Evolutionary conservation across 2,329 filamentous ascomycete species (phyloP), one percentile per base, ranked within the genome.

Genomic region (Calonectria pteridis): DNA sequence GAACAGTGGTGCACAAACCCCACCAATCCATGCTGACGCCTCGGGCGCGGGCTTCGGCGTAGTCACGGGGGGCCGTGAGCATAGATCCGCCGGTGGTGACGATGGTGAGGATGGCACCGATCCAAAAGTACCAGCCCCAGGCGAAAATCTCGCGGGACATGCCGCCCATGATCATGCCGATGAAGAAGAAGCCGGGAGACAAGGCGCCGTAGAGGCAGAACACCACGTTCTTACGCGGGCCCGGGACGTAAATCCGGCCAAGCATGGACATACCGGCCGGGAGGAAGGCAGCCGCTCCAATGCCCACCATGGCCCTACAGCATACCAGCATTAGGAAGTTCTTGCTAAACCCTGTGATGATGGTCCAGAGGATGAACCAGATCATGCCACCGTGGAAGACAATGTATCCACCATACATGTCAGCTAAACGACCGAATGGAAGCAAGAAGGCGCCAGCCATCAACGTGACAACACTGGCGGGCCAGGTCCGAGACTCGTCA

Each of bases 121-220:
- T 88, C 85, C 89, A 94, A 81, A 94, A 94, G 81, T 92, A 94
- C 90, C 91, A 93, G 5, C 88, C 82, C 92, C 92, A 94, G 0
- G 82, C 84, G 0, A 90, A 83, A 71, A 88, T 90, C 73, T 94
- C 91, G 0, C 89, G 89, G 4, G 89, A 85, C 1, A 94, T 68
- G 1, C 92, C 93, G 0, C 91, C 92, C 66, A 93, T 87, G 79
- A 94, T 90, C 73, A 94, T 92, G 6, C 93, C 93, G 29, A 86
- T 75, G 73, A 89, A 92, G 82, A 92, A 92, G 0, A 90, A 90
- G 6, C 90, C 73, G 4, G 87, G 86, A 1, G 88, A 89, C 75
- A 87, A 86, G 6, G 89, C 88, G 18, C 90, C 91, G 81, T 93
- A 88, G 84, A 93, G 76, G 69, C 84, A 85, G 78, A 89, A 89